A percentile compares a stretch with the other conserved stretches of the same genome.
Evolutionary conservation across 371 early-diverging fungal genomes (phyloP).

Genomic region (Syncephalis plumigaleata): DNA sequence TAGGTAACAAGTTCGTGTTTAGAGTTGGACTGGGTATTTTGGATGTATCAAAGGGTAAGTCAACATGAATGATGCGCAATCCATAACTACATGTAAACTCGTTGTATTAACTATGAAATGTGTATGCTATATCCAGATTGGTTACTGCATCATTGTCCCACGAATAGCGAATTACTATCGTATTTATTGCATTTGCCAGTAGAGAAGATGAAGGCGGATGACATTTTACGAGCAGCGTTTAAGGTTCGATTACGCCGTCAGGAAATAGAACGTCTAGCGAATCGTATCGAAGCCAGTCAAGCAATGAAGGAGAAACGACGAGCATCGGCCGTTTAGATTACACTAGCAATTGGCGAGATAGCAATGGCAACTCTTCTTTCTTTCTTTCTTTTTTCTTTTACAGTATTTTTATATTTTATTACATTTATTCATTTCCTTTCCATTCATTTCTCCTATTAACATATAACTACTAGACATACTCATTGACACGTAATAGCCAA

Average conservation of each 20-base stretch:
- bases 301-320: too few species aligned
- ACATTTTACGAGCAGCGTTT: conserved; percentile 44
- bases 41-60: conserved; percentile 33
- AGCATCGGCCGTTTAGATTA: too few species aligned
- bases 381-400: too few species aligned
- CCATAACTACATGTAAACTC: neutral
- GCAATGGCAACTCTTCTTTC: too few species aligned
- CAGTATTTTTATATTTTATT: too few species aligned
- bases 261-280: conserved; percentile 11
- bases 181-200: conserved; percentile 74
- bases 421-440: too few species aligned
- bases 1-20: conserved; percentile 68
- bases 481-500: too few species aligned
- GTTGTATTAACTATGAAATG: neutral
- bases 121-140: conserved; percentile 16
- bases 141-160: conserved; percentile 54
- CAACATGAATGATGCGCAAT: neutral
- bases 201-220: conserved; percentile 42
- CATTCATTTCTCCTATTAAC: too few species aligned
- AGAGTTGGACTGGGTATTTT: conserved; percentile 68
- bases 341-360: too few species aligned
- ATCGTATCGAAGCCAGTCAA: neutral
- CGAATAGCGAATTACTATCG: conserved; percentile 49
- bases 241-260: conserved; percentile 31
- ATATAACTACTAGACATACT: too few species aligned